Conservation (phyloP, 495 filamentous ascomycete genomes). For the Podospora pseudopauciseta region DNA sequence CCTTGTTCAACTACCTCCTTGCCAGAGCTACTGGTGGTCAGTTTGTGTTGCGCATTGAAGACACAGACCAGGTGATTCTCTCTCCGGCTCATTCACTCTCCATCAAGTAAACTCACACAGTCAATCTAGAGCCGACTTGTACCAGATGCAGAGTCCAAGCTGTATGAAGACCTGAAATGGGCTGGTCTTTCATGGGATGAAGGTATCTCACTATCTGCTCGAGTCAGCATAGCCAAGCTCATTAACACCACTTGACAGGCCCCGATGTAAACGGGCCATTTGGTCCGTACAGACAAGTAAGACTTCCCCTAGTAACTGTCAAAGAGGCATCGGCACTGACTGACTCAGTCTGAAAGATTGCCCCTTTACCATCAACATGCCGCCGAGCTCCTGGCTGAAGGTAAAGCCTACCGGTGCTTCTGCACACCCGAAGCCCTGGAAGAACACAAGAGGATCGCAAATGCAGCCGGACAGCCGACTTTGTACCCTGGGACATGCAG, state of each 20-base stretch:
- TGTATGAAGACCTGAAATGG: conserved; percentile 81
- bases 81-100: neutral
- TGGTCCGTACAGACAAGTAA: neutral
- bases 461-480: conserved; percentile 56
- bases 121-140: conserved; percentile 45
- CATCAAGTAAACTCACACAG: neutral
- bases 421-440: conserved; percentile 72
- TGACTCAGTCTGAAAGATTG: conserved; percentile 70
- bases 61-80: conserved; percentile 78
- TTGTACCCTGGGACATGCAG: conserved; percentile 77
- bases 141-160: conserved; percentile 66
- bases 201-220: conserved; percentile 47
- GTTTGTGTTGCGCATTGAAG: conserved; percentile 88
- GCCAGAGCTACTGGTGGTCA: conserved; percentile 88
- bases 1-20: conserved; percentile 85
- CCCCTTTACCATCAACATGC: conserved; percentile 70
- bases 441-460: conserved; percentile 56
- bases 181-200: conserved; percentile 92
- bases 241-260: conserved; percentile 46
- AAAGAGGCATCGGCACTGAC: neutral
- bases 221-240: neutral
- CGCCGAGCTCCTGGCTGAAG: conserved; percentile 61
- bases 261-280: conserved; percentile 55
- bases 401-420: conserved; percentile 89
- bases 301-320: neutral